phyloP scores from a whole-genome alignment of 2,329 filamentous ascomycete species.

The Penicillium occitanis region DNA sequence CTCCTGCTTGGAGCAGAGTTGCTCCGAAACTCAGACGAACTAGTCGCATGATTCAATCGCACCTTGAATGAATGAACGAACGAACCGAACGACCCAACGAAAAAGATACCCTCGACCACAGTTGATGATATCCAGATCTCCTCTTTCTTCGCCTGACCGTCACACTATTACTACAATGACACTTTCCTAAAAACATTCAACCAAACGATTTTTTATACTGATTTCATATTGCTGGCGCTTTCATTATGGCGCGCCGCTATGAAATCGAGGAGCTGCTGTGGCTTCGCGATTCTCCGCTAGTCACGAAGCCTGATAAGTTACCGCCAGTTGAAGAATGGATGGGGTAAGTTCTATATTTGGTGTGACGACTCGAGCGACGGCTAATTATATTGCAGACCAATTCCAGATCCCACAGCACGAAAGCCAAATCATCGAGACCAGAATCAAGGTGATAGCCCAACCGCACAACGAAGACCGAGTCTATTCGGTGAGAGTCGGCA shows the following conservation, averaged over 20 bases:
- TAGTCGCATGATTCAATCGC: conserved; percentile 10
- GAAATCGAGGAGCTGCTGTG: conserved; percentile 71
- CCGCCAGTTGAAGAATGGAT: conserved; percentile 94
- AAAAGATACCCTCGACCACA: background rate
- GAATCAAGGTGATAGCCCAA: conserved; percentile 34
- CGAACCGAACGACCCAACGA: conserved; percentile 6
- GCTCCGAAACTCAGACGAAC: background rate
- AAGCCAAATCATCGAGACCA: conserved; percentile 40
- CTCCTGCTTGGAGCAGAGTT: conserved; percentile 13
- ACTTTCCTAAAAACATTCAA: background rate
- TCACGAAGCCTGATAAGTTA: conserved; percentile 73
- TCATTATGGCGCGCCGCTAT: conserved; percentile 60
- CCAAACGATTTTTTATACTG: background rate
- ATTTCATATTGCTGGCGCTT: conserved; percentile 23
- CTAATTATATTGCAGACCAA: conserved; percentile 33
- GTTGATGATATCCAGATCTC: background rate
- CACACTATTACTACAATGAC: background rate
- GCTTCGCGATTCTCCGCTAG: conserved; percentile 78
- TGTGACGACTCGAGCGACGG: background rate
- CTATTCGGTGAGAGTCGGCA: conserved; percentile 45
- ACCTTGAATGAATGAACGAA: conserved; percentile 13
- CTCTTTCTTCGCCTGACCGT: background rate
- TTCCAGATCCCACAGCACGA: conserved; percentile 43
- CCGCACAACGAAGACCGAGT: conserved; percentile 39
- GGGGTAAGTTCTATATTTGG: conserved; percentile 64